Percentiles rank a stretch among this genome's conserved stretches.
These are phyloP conservation scores for Agrocybe chaxingu DNA, from an alignment of 768 basidiomycete species.

Conservation along the genomic window DNA sequence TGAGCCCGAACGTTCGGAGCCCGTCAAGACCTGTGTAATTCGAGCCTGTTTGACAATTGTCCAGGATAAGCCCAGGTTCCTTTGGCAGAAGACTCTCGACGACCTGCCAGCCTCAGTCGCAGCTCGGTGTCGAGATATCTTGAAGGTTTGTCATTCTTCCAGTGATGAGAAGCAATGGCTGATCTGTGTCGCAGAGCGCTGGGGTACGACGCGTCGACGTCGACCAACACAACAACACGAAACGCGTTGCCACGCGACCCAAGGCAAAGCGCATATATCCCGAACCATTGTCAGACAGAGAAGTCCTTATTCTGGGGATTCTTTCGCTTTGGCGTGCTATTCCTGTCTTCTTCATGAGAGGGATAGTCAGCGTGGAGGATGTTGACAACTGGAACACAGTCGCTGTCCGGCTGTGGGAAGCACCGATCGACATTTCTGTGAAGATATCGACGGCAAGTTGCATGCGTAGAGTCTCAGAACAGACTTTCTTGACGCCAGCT, in stretches of 20 bases:
- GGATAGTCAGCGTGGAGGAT: slow-evolving; percentile 32
- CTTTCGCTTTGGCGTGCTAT: slow-evolving; percentile 65
- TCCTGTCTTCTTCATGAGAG: slow-evolving; percentile 50
- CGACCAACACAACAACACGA: slow-evolving; percentile 53
- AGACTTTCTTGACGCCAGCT: slow-evolving; percentile 40
- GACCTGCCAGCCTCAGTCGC: slow-evolving; percentile 43
- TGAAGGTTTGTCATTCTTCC: slow-evolving; percentile 38
- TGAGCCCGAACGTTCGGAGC: slow-evolving; percentile 76
- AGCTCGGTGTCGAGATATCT: slow-evolving; percentile 49
- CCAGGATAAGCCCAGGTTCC: slow-evolving; percentile 55
- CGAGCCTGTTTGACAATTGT: slow-evolving; percentile 68
- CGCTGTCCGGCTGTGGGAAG: slow-evolving; percentile 55
- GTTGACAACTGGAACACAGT: slow-evolving; percentile 45
- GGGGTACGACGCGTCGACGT: slow-evolving; percentile 58
- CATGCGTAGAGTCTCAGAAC: slow-evolving; percentile 41
- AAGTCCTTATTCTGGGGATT: slow-evolving; percentile 68
- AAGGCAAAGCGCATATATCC: slow-evolving; percentile 52
- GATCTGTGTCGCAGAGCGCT: slow-evolving; percentile 32
- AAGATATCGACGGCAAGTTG: slow-evolving; percentile 59
- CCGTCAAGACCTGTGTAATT: slow-evolving; percentile 74
- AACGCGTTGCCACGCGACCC: slow-evolving; percentile 53
- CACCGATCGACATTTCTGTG: slow-evolving; percentile 59
- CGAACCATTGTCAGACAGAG: slow-evolving; percentile 64
- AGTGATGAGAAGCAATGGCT: not conserved
- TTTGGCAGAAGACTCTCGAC: slow-evolving; percentile 54